phyloP scores from a whole-genome alignment of 768 basidiomycete genomes.

The Pleurotus tuber-regium region DNA sequence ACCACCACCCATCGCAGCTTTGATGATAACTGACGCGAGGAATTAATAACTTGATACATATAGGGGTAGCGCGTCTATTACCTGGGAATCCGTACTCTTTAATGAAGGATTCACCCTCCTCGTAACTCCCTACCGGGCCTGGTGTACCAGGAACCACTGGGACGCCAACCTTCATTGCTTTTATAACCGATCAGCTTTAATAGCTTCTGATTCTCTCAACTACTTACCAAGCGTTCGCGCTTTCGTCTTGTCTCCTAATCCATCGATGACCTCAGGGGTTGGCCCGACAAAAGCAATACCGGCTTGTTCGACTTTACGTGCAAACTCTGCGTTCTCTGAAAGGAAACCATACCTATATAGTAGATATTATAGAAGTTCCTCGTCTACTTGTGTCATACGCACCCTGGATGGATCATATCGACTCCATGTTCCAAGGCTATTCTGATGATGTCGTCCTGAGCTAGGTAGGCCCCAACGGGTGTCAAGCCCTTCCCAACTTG shows the following conservation, averaged over 20 bases:
- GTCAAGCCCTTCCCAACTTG: slow-evolving; percentile 96
- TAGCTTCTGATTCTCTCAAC: slow-evolving; percentile 5
- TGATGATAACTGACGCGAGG: slow-evolving; percentile 79
- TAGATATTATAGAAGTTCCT: neutral
- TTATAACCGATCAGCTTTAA: slow-evolving; percentile 1
- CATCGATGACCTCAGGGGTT: slow-evolving; percentile 93
- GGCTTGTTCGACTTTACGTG: slow-evolving; percentile 96
- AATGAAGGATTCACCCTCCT: slow-evolving; percentile 85
- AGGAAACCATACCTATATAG: slow-evolving; percentile 87
- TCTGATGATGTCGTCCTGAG: slow-evolving; percentile 95
- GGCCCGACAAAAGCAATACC: slow-evolving; percentile 98
- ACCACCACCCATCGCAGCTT: slow-evolving; percentile 98
- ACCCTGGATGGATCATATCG: slow-evolving; percentile 99
- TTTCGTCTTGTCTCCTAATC: slow-evolving; percentile 98
- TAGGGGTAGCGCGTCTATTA: slow-evolving; percentile 24
- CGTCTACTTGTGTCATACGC: slow-evolving; percentile 18
- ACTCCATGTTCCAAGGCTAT: slow-evolving; percentile 98
- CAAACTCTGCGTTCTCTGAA: slow-evolving; percentile 95
- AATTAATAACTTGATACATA: neutral
- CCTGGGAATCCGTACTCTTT: slow-evolving; percentile 95
- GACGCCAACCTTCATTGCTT: slow-evolving; percentile 87
- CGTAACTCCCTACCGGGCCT: slow-evolving; percentile 81
- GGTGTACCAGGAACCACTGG: slow-evolving; percentile 98
- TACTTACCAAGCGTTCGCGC: slow-evolving; percentile 79
- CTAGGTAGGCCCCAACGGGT: slow-evolving; percentile 95